These are phyloP conservation scores for Curvularia spicifera DNA, from an alignment of 2,329 filamentous ascomycete species.

Conservation along the genomic window DNA sequence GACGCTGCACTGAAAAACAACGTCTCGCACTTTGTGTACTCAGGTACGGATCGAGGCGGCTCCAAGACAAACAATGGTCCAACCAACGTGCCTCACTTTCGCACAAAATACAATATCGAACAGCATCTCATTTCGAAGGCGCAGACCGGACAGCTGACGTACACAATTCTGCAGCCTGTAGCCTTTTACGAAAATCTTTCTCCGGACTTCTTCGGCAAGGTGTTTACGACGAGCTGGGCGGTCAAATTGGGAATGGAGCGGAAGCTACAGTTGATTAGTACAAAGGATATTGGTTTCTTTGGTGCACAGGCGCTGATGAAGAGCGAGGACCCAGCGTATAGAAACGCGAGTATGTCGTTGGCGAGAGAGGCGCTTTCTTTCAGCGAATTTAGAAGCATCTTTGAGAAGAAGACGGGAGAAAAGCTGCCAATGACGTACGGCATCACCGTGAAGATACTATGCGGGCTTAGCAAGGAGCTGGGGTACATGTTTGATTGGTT, in stretches of 20 bases:
- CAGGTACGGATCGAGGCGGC: slow-evolving; percentile 48
- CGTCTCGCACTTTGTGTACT: slow-evolving; percentile 50
- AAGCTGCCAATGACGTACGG: not conserved
- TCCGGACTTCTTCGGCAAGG: not conserved
- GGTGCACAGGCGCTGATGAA: not conserved
- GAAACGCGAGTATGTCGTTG: not conserved
- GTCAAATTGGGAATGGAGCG: not conserved
- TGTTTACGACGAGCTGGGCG: not conserved
- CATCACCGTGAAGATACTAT: not conserved
- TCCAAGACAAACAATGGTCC: slow-evolving; percentile 55
- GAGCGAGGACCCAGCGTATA: not conserved
- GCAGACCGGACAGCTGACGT: not conserved
- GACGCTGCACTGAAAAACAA: slow-evolving; percentile 40
- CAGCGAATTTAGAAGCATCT: not conserved
- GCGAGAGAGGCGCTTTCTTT: not conserved
- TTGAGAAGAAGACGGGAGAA: not conserved
- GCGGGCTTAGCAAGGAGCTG: not conserved
- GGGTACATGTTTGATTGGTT: not conserved
- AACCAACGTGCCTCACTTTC: slow-evolving; percentile 67
- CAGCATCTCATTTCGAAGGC: not conserved
- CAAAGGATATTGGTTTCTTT: not conserved
- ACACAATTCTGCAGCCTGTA: not conserved
- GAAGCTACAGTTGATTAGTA: not conserved
- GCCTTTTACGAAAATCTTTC: not conserved
- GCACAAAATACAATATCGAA: slow-evolving; percentile 58